Percentiles rank a stretch among this genome's conserved stretches.
phyloP scores from a whole-genome alignment of 2,329 filamentous ascomycete genomes.

The Aspergillus glaucus region DNA sequence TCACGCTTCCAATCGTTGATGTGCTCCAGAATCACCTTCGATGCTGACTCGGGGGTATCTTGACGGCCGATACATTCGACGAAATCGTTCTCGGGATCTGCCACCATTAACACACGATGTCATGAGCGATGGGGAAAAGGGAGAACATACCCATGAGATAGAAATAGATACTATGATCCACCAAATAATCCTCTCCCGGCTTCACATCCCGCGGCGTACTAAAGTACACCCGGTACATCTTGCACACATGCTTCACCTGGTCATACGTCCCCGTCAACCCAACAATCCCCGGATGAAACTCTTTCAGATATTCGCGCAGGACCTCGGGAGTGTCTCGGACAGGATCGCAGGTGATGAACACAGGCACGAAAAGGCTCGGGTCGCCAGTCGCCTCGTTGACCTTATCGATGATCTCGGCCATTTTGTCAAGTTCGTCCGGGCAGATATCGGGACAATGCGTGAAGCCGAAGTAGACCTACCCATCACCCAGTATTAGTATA shows the following conservation, averaged over 20 bases:
- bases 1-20: conserved; percentile 67
- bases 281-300: conserved; percentile 82
- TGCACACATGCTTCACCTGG: conserved; percentile 89
- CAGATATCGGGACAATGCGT: conserved; percentile 98
- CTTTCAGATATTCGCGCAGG: conserved; percentile 74
- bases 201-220: conserved; percentile 83
- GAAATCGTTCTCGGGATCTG: conserved; percentile 93
- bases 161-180: conserved; percentile 99
- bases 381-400: conserved; percentile 39
- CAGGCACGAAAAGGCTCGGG: conserved; percentile 55
- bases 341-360: conserved; percentile 96
- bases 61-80: conserved; percentile 94
- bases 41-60: conserved; percentile 81
- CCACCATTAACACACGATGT: conserved; percentile 1
- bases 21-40: conserved; percentile 77
- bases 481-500: conserved; percentile 1
- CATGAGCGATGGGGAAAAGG: not conserved
- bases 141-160: conserved; percentile 74
- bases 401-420: conserved; percentile 87
- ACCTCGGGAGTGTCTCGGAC: conserved; percentile 81
- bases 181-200: conserved; percentile 91
- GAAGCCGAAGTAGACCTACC: conserved; percentile 93
- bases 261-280: conserved; percentile 92
- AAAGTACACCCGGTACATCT: conserved; percentile 95
- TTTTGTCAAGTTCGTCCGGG: conserved; percentile 98